Conservation (phyloP, 345 rosid genomes). For the Orychophragmus violaceus region DNA sequence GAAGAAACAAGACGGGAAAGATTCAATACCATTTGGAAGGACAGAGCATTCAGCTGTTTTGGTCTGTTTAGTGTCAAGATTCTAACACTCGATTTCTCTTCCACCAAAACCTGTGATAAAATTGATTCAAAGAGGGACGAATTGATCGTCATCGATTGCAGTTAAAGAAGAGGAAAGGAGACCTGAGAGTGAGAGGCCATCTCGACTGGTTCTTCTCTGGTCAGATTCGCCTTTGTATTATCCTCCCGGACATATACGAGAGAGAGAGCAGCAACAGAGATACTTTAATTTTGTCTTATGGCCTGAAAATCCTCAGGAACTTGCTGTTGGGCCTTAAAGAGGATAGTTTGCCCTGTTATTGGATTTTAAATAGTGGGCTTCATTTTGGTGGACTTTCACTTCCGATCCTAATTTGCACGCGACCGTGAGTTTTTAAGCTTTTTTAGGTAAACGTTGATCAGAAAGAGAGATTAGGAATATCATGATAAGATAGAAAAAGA, state of each 20-base stretch:
- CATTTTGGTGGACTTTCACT: too few relatives aligned
- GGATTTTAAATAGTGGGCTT: too few relatives aligned
- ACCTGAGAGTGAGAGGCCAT: constrained; percentile 17
- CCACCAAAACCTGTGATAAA: constrained; percentile 52
- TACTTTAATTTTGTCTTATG: too few relatives aligned
- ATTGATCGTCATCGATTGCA: not conserved
- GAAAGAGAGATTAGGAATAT: too few relatives aligned
- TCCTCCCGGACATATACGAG: not conserved
- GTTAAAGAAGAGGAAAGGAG: not conserved
- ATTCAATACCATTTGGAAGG: constrained; percentile 47
- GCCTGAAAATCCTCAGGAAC: not conserved
- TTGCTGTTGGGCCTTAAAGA: not conserved
- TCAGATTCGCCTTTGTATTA: not conserved
- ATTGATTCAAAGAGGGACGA: not conserved
- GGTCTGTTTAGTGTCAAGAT: constrained; percentile 62
- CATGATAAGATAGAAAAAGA: too few relatives aligned
- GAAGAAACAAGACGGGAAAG: not conserved
- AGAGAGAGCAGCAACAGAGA: not conserved
- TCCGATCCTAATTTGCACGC: too few relatives aligned
- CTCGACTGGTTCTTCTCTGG: not conserved
- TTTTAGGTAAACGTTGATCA: too few relatives aligned
- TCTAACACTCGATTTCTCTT: constrained; percentile 46
- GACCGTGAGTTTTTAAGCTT: too few relatives aligned
- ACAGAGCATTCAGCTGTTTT: constrained; percentile 69
- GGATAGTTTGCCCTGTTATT: too few relatives aligned